Conservation (phyloP, 106 monocot species). For the Dioscorea dumetorum region DNA sequence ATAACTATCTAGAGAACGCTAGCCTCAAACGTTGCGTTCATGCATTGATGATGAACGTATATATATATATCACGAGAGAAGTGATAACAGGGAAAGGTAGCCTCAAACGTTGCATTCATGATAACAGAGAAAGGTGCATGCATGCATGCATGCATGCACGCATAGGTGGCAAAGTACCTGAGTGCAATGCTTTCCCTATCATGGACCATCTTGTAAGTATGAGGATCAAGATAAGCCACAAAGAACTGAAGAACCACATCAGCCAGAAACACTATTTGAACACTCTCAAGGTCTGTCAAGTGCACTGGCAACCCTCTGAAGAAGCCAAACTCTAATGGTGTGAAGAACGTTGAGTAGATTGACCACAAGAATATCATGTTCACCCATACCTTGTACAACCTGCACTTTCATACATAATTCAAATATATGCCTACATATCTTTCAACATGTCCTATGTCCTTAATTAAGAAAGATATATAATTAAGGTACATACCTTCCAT, state of each 20-base stretch:
- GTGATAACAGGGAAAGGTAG: no score
- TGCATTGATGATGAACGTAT: no score
- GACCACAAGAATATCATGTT: slow-evolving; percentile 52
- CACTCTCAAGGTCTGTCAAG: slow-evolving; percentile 33
- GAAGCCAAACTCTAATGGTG: slow-evolving; percentile 81
- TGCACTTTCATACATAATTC: neutral
- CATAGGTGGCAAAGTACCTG: slow-evolving; percentile 19
- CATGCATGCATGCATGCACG: no score
- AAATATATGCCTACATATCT: neutral
- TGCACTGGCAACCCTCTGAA: slow-evolving; percentile 46
- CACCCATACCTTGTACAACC: slow-evolving; percentile 45
- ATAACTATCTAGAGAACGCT: neutral
- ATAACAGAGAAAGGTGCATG: neutral
- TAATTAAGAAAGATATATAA: no score
- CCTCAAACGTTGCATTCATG: neutral
- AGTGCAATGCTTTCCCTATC: slow-evolving; percentile 33
- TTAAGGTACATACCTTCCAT: slow-evolving; percentile 45
- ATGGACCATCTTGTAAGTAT: slow-evolving; percentile 58
- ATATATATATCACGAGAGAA: no score
- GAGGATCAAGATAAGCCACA: slow-evolving; percentile 53
- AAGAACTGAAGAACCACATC: slow-evolving; percentile 49
- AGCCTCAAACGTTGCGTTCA: neutral
- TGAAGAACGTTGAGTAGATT: slow-evolving; percentile 61
- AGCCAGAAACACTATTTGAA: slow-evolving; percentile 45
- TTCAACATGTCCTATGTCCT: no score